A percentile compares a stretch with the other conserved stretches of the same genome.
These are phyloP conservation scores for Thalia dealbata DNA, from an alignment of 176 grass and related monocot genomes.

Conservation along the genomic window DNA sequence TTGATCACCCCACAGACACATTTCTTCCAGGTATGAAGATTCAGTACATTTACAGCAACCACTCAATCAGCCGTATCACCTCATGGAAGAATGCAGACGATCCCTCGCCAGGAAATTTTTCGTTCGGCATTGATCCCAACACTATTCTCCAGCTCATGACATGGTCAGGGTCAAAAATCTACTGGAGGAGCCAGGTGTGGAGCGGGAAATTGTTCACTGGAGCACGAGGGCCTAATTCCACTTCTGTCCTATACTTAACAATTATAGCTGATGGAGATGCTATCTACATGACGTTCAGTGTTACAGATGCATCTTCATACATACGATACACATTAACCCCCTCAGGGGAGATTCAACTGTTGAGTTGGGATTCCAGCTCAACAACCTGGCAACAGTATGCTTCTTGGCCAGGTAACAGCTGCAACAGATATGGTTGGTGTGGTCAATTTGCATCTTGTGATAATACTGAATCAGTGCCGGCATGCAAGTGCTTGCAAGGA, in stretches of 20 bases:
- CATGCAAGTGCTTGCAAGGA: slow-evolving; percentile 47
- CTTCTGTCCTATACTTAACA: background rate
- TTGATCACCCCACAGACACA: slow-evolving; percentile 21
- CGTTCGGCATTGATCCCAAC: background rate
- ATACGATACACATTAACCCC: slow-evolving; percentile 19
- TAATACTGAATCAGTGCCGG: slow-evolving; percentile 1
- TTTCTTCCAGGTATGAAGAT: slow-evolving; percentile 32
- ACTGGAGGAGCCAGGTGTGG: background rate
- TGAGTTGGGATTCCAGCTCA: slow-evolving; percentile 5
- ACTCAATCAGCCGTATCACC: background rate
- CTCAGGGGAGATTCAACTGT: slow-evolving; percentile 9
- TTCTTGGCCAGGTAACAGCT: background rate
- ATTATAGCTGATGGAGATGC: background rate
- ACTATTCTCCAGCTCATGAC: background rate
- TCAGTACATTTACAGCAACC: slow-evolving; percentile 14
- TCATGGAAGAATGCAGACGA: slow-evolving; percentile 8
- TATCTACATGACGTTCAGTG: background rate
- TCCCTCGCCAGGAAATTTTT: slow-evolving; percentile 9
- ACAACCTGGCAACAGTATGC: background rate
- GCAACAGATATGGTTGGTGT: slow-evolving; percentile 21
- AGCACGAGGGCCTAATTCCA: background rate
- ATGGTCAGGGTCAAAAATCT: background rate
- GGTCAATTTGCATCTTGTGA: slow-evolving; percentile 41
- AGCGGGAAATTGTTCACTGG: background rate
- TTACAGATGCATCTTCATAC: slow-evolving; percentile 17